Evolutionary conservation across 352 stramenopile species (phyloP), one percentile per base, ranked within the genome.

Genomic region (Pythium plurisporium): DNA sequence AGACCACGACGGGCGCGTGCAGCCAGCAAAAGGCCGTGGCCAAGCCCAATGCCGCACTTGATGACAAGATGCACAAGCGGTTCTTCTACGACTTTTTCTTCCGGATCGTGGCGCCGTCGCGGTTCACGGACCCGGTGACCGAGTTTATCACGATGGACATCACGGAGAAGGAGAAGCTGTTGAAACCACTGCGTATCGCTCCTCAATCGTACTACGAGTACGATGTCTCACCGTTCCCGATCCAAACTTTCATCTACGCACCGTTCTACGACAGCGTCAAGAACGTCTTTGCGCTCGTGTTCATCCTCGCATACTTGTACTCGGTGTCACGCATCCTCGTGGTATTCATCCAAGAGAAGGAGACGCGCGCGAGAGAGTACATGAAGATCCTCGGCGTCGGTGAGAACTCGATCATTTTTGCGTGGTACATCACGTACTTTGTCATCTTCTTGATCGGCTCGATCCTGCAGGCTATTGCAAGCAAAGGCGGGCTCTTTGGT

Each of bases 251-350:
- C 50, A 67, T 69, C 14, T 85, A 81, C 41, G 70, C 77, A 3
- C 66, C n/a, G n/a, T 96, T 97, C 59, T 97, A 91, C 59, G 69
- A 72, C 56, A 86, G 89, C 48, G 73, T 96, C 6, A 55, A 60
- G 3, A 58, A 83, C 30, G 73, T 96, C 8, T 94, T 96, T 33
- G 70, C 86, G 0, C 74, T 98, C 15, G 88, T 94, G 29, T 98
- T 97, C 48, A 77, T 98, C 27, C 55, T 98, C 23, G 91, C 91
- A n/a, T 98, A 97, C 45, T 47, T 98, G 14, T 97, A 97, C 65
- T 82, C 84, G 17, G 78, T 97, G 25, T 96, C 89, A n/a, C 75
- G 89, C 25, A 74, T 97, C 6, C 76, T 98, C 37, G 82, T 95
- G 9, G 82, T 78, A 19, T 73, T 98, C 42, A 74, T 98, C 6